Evolutionary conservation across 1,284 basidiomycete genomes (phyloP), one percentile per base, ranked within the genome.

Genomic region (Leccinum griseonigrum): DNA sequence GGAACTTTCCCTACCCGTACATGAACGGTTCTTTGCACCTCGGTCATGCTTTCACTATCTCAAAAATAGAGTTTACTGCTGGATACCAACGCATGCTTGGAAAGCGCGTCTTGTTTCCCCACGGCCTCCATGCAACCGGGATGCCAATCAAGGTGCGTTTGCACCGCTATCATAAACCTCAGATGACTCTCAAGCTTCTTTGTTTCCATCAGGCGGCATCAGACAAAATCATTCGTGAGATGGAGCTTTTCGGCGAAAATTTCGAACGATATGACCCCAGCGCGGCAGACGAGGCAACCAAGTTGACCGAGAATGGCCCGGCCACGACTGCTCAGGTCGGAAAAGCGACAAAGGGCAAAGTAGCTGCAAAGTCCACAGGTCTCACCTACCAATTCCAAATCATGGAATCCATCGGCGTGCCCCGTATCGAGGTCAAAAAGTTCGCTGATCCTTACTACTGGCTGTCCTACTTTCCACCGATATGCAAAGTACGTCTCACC

Each of bases 311-410:
- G 16, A 75, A 76, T 18, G 72, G 72, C 9, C 75, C 75, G 13
- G 60, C 64, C 8, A 72, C 77, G 34, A 73, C 81, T 26, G 74
- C 79, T 46, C 82, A 85, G 65, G 84, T 85, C 60, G 83, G 84
- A 65, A 99, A 98, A 75, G 94, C 88, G 11, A 97, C 95, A 76
- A 99, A 99, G 81, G 97, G 96, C 62, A 99, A 99, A 78, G 79
- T 98, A 29, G 85, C 87, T 34, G 94, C 94, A 22, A 99, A 99
- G 79, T 88, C 91, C 2, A 97, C 96, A 8, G 97, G 97, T 3
- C 83, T 95, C 68, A 91, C 90, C 60, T 99, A 98, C 79, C 97
- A 99, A 76, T 99, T 98, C 85, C 97, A 99, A 82, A 99, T 99
- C 76, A 92, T 99, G 88, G 91, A 97, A 76, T 92, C 93, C 55